phyloP scores from a whole-genome alignment of 768 basidiomycete species.

The Tricholoma bakamatsutake region DNA sequence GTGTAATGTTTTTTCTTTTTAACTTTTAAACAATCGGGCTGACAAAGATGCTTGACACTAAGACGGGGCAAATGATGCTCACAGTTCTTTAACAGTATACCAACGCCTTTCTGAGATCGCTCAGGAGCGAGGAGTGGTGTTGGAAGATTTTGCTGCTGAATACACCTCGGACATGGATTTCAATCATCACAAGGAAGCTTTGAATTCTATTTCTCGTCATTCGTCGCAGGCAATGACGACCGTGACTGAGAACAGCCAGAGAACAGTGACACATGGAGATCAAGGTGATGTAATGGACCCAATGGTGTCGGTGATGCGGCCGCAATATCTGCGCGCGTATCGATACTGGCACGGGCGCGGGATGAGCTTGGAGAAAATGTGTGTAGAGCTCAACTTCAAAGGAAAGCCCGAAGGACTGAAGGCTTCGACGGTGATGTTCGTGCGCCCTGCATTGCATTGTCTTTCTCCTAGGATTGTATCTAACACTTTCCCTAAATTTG shows the following conservation, averaged over 20 bases:
- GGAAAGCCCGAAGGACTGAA: slow-evolving; percentile 18
- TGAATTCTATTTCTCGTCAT: neutral
- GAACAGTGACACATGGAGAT: neutral
- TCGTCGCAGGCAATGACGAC: neutral
- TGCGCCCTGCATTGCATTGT: neutral
- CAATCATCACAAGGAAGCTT: neutral
- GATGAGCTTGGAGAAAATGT: slow-evolving; percentile 26
- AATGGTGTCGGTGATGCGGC: slow-evolving; percentile 10
- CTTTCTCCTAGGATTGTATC: neutral
- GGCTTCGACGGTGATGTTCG: slow-evolving; percentile 27
- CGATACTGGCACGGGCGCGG: slow-evolving; percentile 24
- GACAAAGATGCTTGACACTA: slow-evolving; percentile 4
- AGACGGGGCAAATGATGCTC: slow-evolving; percentile 36
- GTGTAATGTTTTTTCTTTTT: slow-evolving; percentile 16
- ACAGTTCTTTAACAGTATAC: slow-evolving; percentile 27
- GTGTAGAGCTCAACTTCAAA: slow-evolving; percentile 19
- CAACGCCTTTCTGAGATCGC: slow-evolving; percentile 22
- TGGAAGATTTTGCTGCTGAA: slow-evolving; percentile 6
- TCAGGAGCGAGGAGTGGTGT: slow-evolving; percentile 10
- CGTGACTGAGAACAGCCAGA: neutral
- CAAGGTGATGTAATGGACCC: neutral
- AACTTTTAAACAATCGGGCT: neutral
- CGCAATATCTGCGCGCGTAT: slow-evolving; percentile 29
- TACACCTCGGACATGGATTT: slow-evolving; percentile 6
- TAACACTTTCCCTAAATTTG: neutral